Conservation (phyloP, 1,284 basidiomycete species). For the Grifola frondosa region DNA sequence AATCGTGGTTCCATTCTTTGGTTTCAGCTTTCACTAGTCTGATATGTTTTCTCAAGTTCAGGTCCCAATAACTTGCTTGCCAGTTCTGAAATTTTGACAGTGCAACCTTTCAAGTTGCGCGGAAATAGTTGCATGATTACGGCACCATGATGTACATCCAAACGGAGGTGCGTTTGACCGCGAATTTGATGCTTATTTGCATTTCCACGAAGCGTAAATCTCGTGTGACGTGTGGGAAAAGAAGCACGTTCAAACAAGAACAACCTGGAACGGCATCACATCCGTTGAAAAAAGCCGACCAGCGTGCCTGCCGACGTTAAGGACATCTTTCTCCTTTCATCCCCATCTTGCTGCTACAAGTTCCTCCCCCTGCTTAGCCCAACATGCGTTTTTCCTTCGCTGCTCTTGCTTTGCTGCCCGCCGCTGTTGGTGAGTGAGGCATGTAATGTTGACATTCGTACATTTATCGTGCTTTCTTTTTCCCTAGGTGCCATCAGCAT, state of each 20-base stretch:
- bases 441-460: constrained; percentile 3
- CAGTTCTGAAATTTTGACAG: no score
- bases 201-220: not conserved
- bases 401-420: constrained; percentile 32
- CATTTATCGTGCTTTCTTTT: constrained; percentile 5
- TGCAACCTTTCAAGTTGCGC: no score
- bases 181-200: constrained; percentile 3
- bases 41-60: no score
- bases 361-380: constrained; percentile 12
- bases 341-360: constrained; percentile 18
- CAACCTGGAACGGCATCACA: no score
- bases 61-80: no score
- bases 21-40: no score
- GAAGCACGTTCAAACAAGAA: constrained; percentile 9
- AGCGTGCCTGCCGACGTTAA: constrained; percentile 9
- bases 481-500: constrained; percentile 32
- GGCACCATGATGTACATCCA: not conserved
- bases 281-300: constrained; percentile 17
- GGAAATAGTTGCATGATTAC: not conserved
- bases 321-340: constrained; percentile 13
- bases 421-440: constrained; percentile 30
- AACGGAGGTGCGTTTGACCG: not conserved
- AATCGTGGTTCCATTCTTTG: no score
- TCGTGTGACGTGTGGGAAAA: constrained; percentile 16
- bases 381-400: constrained; percentile 29